Conservation (phyloP, 1,284 basidiomycete species). For the Porodaedalea pini region DNA sequence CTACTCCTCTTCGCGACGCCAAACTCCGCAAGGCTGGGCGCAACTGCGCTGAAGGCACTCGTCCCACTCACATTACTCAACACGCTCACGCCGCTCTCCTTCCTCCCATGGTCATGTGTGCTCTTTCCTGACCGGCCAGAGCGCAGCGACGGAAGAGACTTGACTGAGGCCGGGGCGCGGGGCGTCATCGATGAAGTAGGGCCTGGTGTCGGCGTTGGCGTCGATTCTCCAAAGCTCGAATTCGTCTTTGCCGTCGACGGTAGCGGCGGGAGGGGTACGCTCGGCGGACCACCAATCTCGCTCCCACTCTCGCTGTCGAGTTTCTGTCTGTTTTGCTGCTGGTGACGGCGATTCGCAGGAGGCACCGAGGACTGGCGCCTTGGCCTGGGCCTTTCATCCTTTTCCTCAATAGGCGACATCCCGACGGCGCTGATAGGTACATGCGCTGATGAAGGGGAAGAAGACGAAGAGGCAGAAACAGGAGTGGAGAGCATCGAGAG, state of each 20-base stretch:
- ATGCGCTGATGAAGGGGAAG: not conserved
- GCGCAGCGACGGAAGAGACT: not conserved
- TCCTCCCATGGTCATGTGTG: not conserved
- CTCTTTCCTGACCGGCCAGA: not conserved
- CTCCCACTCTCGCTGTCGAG: not conserved
- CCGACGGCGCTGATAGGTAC: not conserved
- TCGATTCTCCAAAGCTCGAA: not conserved
- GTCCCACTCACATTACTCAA: not conserved
- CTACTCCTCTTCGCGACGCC: not conserved
- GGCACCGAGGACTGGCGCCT: constrained; percentile 7
- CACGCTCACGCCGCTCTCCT: constrained; percentile 8
- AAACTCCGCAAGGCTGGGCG: constrained; percentile 8
- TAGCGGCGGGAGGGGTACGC: constrained; percentile 9
- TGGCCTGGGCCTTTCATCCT: not conserved
- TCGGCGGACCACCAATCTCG: constrained; percentile 12
- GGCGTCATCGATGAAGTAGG: not conserved
- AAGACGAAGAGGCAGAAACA: not conserved
- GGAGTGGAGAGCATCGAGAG: not conserved
- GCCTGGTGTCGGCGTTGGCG: not conserved
- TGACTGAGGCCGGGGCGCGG: not conserved
- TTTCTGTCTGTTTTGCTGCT: not conserved
- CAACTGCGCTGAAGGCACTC: not conserved
- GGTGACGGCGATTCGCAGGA: not conserved
- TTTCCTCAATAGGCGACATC: not conserved
- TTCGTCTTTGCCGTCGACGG: not conserved